A percentile compares a stretch with the other conserved stretches of the same genome.
phyloP scores from a whole-genome alignment of 2,329 filamentous ascomycete genomes.

The Thermoascus crustaceus region DNA sequence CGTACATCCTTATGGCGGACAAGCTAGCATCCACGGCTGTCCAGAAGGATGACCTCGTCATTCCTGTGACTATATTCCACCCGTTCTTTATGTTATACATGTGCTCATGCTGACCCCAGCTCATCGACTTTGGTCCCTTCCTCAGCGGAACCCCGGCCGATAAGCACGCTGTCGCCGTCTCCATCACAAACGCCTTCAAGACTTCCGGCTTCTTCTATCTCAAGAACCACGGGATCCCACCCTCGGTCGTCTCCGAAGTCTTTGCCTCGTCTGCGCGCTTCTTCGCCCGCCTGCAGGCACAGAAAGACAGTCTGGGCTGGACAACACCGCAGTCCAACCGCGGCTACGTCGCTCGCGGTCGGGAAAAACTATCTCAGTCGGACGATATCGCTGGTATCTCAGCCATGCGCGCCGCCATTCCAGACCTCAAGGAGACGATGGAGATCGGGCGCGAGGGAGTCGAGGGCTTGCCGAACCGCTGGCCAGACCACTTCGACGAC shows the following conservation, averaged over 20 bases:
- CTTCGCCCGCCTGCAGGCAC: conserved; percentile 54
- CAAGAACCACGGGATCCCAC: conserved; percentile 64
- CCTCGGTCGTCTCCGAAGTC: conserved; percentile 49
- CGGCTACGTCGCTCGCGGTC: conserved; percentile 61
- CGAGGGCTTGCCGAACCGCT: conserved; percentile 62
- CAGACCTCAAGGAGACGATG: conserved; percentile 50
- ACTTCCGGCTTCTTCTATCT: conserved; percentile 85
- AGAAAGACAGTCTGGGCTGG: conserved; percentile 63
- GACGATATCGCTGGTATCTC: conserved; percentile 50
- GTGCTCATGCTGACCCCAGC: conserved; percentile 35
- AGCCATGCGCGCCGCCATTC: conserved; percentile 45
- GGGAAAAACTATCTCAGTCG: conserved; percentile 61
- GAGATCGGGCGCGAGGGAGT: conserved; percentile 56
- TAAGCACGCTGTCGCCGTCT: conserved; percentile 57
- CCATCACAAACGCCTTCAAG: conserved; percentile 73
- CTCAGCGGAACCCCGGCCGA: conserved; percentile 53
- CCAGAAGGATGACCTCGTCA: conserved; percentile 37
- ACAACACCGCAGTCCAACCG: conserved; percentile 64
- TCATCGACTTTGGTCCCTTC: conserved; percentile 72
- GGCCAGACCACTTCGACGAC: conserved; percentile 54
- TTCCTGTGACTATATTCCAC: conserved; percentile 29
- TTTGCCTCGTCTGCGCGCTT: conserved; percentile 64
- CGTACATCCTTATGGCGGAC: conserved; percentile 12
- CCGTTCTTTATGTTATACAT: background rate
- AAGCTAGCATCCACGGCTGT: conserved; percentile 26